A percentile compares a stretch with the other conserved stretches of the same genome.
Conservation (phyloP, 768 basidiomycete genomes). For the Phylloporus scabripes region DNA sequence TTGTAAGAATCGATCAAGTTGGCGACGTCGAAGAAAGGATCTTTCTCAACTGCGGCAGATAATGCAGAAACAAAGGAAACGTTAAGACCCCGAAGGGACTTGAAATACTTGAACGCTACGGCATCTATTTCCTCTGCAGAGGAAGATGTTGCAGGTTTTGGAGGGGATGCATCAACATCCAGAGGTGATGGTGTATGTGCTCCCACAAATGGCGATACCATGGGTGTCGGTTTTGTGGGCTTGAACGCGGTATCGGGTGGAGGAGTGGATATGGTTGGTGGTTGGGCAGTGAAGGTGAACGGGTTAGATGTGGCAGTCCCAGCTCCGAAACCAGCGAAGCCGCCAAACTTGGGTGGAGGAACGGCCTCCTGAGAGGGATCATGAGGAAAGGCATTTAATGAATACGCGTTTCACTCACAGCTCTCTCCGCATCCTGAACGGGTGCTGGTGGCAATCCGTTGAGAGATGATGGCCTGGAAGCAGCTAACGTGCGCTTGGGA, state of each 20-base stretch:
- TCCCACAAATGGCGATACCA: conserved; percentile 17
- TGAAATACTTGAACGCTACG: conserved; percentile 52
- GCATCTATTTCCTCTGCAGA: conserved; percentile 26
- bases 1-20: conserved; percentile 55
- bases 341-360: conserved; percentile 42
- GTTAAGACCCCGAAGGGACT: conserved; percentile 70
- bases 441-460: conserved; percentile 24
- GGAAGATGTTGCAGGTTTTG: conserved; percentile 16
- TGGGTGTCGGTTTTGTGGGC: conserved; percentile 12
- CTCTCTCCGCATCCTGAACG: conserved; percentile 20
- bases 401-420: conserved; percentile 21
- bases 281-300: conserved; percentile 35
- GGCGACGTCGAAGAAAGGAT: conserved; percentile 67
- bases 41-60: conserved; percentile 53
- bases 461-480: conserved; percentile 20
- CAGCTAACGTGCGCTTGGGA: conserved; percentile 44
- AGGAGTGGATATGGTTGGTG: conserved; percentile 13
- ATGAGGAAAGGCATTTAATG: conserved; percentile 14
- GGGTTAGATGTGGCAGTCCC: conserved; percentile 26
- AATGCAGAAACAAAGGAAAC: conserved; percentile 56
- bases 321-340: conserved; percentile 50
- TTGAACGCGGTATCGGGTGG: conserved; percentile 8
- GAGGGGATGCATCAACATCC: conserved; percentile 27
- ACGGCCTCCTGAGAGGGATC: conserved; percentile 15
- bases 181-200: background rate